Percentiles rank a stretch among this genome's conserved stretches.
Conservation (phyloP, 2,329 filamentous ascomycete species). For the Shiraia sp. region DNA sequence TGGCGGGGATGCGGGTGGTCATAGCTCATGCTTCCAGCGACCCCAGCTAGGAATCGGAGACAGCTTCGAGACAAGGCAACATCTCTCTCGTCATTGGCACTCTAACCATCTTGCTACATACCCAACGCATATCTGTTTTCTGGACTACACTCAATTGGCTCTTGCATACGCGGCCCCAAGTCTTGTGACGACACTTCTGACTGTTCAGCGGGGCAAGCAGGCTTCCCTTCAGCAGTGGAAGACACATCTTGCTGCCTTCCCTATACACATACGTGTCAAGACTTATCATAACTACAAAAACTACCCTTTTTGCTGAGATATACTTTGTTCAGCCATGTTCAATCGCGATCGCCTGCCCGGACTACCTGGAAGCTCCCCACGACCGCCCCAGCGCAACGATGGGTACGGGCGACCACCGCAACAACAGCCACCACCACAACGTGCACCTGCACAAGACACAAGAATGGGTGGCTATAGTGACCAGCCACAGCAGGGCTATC, state of each 20-base stretch:
- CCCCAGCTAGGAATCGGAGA: too few species aligned
- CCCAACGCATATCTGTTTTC: too few species aligned
- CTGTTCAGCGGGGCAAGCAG: slow-evolving; percentile 8
- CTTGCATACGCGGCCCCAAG: background rate
- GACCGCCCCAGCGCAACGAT: slow-evolving; percentile 47
- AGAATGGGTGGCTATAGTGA: slow-evolving; percentile 41
- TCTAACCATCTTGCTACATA: too few species aligned
- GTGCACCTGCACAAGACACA: slow-evolving; percentile 26
- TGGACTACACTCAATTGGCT: background rate
- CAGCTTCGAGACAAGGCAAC: too few species aligned
- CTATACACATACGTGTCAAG: slow-evolving; percentile 18
- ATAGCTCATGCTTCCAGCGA: too few species aligned
- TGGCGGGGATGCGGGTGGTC: too few species aligned
- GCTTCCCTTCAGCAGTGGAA: slow-evolving; percentile 8
- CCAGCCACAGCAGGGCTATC: slow-evolving; percentile 29
- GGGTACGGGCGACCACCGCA: slow-evolving; percentile 45
- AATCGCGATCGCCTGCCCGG: slow-evolving; percentile 58
- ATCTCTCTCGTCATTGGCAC: too few species aligned
- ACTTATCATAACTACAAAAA: background rate
- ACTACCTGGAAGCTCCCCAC: slow-evolving; percentile 49
- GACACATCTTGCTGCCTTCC: slow-evolving; percentile 12
- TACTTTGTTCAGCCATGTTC: slow-evolving; percentile 52
- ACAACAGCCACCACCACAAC: slow-evolving; percentile 34
- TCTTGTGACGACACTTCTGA: background rate
- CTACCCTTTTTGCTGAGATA: background rate